These are phyloP conservation scores for Moesziomyces globuligerus DNA, from an alignment of 1,284 basidiomycete species.

Conservation along the genomic window DNA sequence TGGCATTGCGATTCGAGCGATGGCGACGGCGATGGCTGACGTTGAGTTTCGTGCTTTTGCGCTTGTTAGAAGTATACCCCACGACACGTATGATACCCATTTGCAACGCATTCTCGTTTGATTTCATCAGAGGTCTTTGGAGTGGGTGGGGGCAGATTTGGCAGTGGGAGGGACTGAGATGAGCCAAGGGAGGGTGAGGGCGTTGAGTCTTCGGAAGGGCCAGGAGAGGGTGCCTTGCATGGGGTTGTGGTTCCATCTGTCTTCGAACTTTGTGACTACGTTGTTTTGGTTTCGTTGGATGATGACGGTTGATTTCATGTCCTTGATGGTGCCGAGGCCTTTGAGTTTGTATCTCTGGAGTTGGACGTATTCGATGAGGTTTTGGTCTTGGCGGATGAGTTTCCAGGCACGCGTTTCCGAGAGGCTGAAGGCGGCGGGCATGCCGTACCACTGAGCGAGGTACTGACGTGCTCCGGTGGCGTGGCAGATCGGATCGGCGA, in stretches of 20 bases:
- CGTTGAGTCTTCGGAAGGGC: slow-evolving; percentile 41
- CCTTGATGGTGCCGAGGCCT: slow-evolving; percentile 70
- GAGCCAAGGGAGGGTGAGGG: slow-evolving; percentile 15
- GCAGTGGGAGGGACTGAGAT: slow-evolving; percentile 25
- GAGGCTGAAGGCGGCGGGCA: slow-evolving; percentile 73
- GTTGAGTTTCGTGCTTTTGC: too few species aligned
- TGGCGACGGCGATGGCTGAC: too few species aligned
- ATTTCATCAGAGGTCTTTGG: slow-evolving; percentile 4
- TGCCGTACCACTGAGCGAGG: slow-evolving; percentile 72
- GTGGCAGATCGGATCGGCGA: slow-evolving; percentile 70
- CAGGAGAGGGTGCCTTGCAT: slow-evolving; percentile 9
- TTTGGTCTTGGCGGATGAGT: slow-evolving; percentile 71
- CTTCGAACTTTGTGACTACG: slow-evolving; percentile 74
- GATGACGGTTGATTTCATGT: slow-evolving; percentile 74
- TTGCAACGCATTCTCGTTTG: not conserved
- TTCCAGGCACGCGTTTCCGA: slow-evolving; percentile 72
- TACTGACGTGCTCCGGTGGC: slow-evolving; percentile 22
- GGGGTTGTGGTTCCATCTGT: slow-evolving; percentile 71
- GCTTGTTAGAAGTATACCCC: too few species aligned
- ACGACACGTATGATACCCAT: not conserved
- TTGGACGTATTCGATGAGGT: slow-evolving; percentile 74
- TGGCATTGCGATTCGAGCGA: too few species aligned
- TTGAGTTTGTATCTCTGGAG: slow-evolving; percentile 73
- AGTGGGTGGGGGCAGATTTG: not conserved
- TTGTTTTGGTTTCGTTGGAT: slow-evolving; percentile 76